Evolutionary conservation across 768 basidiomycete genomes (phyloP).

Genomic region (Cubamyces lactineus): DNA sequence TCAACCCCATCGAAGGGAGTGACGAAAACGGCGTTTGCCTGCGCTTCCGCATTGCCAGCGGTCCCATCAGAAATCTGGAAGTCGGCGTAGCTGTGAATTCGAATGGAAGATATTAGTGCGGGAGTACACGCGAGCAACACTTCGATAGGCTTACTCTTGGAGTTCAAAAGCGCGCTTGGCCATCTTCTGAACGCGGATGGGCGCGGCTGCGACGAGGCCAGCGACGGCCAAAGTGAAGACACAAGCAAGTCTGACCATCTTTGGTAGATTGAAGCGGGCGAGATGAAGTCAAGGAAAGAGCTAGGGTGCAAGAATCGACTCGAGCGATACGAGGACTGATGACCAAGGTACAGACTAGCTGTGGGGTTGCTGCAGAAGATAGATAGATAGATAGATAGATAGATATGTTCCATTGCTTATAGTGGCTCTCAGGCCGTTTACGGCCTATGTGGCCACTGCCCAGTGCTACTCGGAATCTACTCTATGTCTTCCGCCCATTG

Average conservation of each 20-base stretch:
- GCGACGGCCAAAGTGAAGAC: slow-evolving; percentile 11
- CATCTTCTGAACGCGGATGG: slow-evolving; percentile 7
- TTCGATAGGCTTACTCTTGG: slow-evolving; percentile 2
- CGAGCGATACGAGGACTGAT: background rate
- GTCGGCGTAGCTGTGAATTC: slow-evolving; percentile 36
- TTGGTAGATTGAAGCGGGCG: background rate
- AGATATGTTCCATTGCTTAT: too few species aligned
- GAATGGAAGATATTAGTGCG: background rate
- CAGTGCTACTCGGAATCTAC: too few species aligned
- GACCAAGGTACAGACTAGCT: slow-evolving; percentile 25
- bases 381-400: too few species aligned
- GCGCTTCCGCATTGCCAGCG: slow-evolving; percentile 39
- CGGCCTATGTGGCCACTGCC: too few species aligned
- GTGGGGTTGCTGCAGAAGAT: slow-evolving; percentile 26
- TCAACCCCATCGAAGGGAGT: slow-evolving; percentile 39
- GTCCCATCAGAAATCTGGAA: slow-evolving; percentile 47
- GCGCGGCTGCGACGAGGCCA: slow-evolving; percentile 17
- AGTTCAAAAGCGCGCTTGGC: slow-evolving; percentile 17
- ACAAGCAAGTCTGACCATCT: slow-evolving; percentile 21
- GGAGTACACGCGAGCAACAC: too few species aligned
- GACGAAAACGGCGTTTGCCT: slow-evolving; percentile 46
- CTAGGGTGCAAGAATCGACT: background rate
- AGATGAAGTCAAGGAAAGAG: background rate
- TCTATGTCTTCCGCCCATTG: too few species aligned
- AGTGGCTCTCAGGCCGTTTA: too few species aligned